Evolutionary conservation across 2,329 filamentous ascomycete species (phyloP).

Genomic region (Fusarium domesticum): DNA sequence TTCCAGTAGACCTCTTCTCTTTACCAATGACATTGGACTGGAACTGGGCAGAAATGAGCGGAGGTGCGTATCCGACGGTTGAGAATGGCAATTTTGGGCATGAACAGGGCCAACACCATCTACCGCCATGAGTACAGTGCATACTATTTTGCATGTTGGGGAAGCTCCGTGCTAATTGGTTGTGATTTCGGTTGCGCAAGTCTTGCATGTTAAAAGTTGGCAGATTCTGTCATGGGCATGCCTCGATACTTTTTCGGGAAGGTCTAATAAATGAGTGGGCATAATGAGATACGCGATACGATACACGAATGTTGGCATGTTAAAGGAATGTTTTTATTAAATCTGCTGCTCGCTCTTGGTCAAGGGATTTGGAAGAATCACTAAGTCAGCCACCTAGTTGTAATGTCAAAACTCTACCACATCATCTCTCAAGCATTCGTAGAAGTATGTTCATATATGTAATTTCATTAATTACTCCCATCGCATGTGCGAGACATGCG

Average conservation of each 20-base stretch:
- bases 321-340: background rate
- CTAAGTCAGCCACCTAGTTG: background rate
- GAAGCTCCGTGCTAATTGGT: no score
- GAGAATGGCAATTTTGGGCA: slow-evolving; percentile 57
- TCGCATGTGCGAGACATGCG: background rate
- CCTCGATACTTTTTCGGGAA: background rate
- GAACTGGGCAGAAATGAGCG: slow-evolving; percentile 70
- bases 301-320: background rate
- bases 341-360: background rate
- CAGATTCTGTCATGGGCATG: no score
- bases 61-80: slow-evolving; percentile 61
- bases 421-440: background rate
- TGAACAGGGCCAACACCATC: slow-evolving; percentile 8
- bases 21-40: slow-evolving; percentile 96
- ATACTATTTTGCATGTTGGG: background rate
- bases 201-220: no score
- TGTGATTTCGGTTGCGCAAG: no score
- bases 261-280: background rate
- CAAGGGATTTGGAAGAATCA: background rate
- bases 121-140: background rate
- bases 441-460: background rate
- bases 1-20: slow-evolving; percentile 91
- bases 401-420: background rate
- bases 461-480: slow-evolving; percentile 4
- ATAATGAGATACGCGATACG: background rate